phyloP scores from a whole-genome alignment of 768 basidiomycete genomes.

The Lenzites betulinus region DNA sequence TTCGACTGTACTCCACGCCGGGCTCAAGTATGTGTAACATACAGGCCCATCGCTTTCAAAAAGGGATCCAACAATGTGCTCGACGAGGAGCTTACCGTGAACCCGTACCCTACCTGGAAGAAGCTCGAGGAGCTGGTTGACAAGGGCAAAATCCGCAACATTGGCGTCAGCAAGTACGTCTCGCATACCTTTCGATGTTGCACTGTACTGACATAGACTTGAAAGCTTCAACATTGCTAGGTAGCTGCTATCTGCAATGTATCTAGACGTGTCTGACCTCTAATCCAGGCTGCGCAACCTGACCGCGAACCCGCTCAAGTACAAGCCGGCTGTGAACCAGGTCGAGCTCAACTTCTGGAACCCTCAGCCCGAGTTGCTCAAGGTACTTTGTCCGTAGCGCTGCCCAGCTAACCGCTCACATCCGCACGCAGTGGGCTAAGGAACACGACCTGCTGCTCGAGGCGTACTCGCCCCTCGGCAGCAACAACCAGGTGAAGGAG shows the following conservation, averaged over 20 bases:
- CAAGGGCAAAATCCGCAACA: conserved; percentile 76
- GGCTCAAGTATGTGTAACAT: background rate
- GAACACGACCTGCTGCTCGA: conserved; percentile 65
- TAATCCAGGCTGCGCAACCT: conserved; percentile 55
- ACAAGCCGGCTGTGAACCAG: conserved; percentile 72
- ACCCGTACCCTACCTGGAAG: conserved; percentile 80
- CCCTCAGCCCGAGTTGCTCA: conserved; percentile 74
- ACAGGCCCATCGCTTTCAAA: conserved; percentile 69
- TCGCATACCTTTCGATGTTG: background rate
- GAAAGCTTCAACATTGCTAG: conserved; percentile 55
- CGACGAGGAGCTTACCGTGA: conserved; percentile 57
- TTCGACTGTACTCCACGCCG: background rate
- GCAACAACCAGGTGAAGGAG: conserved; percentile 56
- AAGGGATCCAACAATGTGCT: conserved; percentile 50
- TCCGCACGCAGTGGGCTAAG: conserved; percentile 58
- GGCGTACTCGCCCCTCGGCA: conserved; percentile 78
- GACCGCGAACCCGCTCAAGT: conserved; percentile 59
- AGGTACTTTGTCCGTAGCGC: conserved; percentile 37
- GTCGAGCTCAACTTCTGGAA: conserved; percentile 79
- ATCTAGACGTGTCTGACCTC: too few relatives aligned
- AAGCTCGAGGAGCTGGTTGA: conserved; percentile 78
- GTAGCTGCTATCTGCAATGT: too few relatives aligned
- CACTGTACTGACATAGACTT: background rate
- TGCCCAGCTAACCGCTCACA: too few relatives aligned
- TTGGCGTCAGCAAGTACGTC: conserved; percentile 80